These are phyloP conservation scores for Termitomyces sp. DNA, from an alignment of 768 basidiomycete genomes.

Conservation along the genomic window DNA sequence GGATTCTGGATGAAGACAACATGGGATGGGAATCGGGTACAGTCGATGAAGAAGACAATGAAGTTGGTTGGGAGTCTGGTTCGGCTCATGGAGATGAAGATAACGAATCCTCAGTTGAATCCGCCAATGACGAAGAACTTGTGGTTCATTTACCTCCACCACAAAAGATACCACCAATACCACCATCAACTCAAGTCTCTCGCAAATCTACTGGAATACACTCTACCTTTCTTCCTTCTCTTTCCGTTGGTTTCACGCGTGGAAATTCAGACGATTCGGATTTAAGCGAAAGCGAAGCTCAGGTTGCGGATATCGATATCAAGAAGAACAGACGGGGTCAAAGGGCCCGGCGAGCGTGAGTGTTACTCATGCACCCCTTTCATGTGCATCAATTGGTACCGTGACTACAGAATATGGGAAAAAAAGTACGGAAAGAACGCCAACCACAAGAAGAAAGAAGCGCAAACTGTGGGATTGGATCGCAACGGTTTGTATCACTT, in stretches of 20 bases:
- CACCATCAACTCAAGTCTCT: slow-evolving; percentile 19
- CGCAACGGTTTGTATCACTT: slow-evolving; percentile 1
- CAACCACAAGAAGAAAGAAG: slow-evolving; percentile 80
- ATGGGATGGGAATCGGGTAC: slow-evolving; percentile 39
- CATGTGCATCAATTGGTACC: background rate
- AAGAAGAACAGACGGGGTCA: slow-evolving; percentile 93
- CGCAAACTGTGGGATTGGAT: slow-evolving; percentile 11
- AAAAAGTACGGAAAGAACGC: slow-evolving; percentile 90
- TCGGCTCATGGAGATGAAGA: slow-evolving; percentile 28
- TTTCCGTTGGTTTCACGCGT: slow-evolving; percentile 78
- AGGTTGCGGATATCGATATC: slow-evolving; percentile 39
- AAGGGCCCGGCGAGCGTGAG: slow-evolving; percentile 90
- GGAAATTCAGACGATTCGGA: slow-evolving; percentile 81
- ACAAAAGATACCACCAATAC: slow-evolving; percentile 14
- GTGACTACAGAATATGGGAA: slow-evolving; percentile 86
- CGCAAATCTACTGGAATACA: slow-evolving; percentile 21
- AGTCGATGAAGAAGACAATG: slow-evolving; percentile 25
- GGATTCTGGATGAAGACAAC: slow-evolving; percentile 18
- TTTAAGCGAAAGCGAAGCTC: slow-evolving; percentile 58
- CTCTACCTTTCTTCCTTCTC: slow-evolving; percentile 81
- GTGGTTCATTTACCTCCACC: slow-evolving; percentile 15
- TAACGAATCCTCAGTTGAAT: slow-evolving; percentile 23
- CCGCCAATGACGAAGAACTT: slow-evolving; percentile 27
- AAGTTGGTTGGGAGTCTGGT: slow-evolving; percentile 50
- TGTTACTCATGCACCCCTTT: slow-evolving; percentile 16